A percentile compares a stretch with the other conserved stretches of the same genome.
phyloP scores from a whole-genome alignment of 2,329 filamentous ascomycete genomes.

The Thielaviopsis populi region DNA sequence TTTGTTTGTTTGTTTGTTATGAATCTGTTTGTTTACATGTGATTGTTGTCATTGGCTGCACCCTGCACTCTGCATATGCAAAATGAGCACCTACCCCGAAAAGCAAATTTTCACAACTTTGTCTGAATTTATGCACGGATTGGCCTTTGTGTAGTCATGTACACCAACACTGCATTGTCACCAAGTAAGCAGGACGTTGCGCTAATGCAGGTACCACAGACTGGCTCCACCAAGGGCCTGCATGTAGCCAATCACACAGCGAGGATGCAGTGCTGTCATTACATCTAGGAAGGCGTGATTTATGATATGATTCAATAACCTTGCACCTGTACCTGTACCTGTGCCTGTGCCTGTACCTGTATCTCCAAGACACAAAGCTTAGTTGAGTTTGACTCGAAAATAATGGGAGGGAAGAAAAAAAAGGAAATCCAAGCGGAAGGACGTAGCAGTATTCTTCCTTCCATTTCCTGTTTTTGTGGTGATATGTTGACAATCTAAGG shows the following conservation, averaged over 20 bases:
- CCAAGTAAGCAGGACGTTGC: not conserved
- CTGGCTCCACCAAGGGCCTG: not conserved
- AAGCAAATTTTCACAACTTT: constrained; percentile 3
- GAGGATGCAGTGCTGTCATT: not conserved
- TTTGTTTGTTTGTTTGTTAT: not conserved
- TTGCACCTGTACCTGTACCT: not conserved
- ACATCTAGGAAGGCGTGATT: not conserved
- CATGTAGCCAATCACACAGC: constrained; percentile 1
- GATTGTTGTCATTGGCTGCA: not conserved
- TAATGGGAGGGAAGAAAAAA: not conserved
- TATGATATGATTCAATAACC: not conserved
- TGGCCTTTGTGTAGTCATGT: not conserved
- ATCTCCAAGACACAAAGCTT: not conserved
- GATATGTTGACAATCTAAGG: not conserved
- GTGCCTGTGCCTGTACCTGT: not conserved
- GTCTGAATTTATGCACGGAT: not conserved
- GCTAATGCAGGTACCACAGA: constrained; percentile 14
- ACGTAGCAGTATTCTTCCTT: not conserved
- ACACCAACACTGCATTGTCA: not conserved
- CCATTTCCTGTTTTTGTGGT: not conserved
- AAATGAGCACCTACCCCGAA: not conserved
- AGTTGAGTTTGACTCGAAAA: not conserved
- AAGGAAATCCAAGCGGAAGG: not conserved
- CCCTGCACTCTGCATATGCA: not conserved
- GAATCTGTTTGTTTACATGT: not conserved